Evolutionary conservation across 2,329 filamentous ascomycete genomes (phyloP).

Genomic region (Fusarium domesticum): DNA sequence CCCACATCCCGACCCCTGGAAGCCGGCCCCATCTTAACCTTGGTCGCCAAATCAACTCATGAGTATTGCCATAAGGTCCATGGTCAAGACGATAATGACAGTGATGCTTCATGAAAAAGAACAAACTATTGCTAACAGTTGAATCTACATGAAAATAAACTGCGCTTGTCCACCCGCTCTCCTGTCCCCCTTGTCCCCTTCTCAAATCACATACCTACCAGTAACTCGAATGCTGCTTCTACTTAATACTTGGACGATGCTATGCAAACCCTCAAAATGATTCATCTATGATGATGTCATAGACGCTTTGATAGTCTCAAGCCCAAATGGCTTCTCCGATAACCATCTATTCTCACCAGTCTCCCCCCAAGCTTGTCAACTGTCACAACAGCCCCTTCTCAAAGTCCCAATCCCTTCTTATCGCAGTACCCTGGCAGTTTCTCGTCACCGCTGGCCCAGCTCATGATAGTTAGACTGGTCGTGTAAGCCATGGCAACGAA

Average conservation of each 20-base stretch:
- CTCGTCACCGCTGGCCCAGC: conserved; percentile 68
- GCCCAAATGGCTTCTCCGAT: background rate
- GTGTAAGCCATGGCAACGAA: conserved; percentile 88
- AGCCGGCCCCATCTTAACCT: conserved; percentile 16
- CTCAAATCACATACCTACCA: background rate
- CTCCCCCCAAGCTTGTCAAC: background rate
- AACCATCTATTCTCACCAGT: background rate
- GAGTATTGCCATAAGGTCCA: conserved; percentile 8
- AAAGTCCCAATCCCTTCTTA: conserved; percentile 28
- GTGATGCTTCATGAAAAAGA: background rate
- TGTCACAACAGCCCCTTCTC: background rate
- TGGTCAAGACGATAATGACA: background rate
- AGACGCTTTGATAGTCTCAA: background rate
- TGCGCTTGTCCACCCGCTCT: no score
- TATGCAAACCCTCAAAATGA: background rate
- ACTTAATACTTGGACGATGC: background rate
- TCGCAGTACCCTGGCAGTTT: conserved; percentile 55
- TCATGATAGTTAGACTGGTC: conserved; percentile 78
- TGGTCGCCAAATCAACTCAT: conserved; percentile 11
- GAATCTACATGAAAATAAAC: background rate
- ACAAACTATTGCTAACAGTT: background rate
- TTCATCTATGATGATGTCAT: background rate
- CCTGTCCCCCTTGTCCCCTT: background rate
- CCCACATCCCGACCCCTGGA: conserved; percentile 23
- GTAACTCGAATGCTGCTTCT: background rate